Evolutionary conservation across 2,329 filamentous ascomycete genomes (phyloP).

Genomic region (Metarhizium robertsii): DNA sequence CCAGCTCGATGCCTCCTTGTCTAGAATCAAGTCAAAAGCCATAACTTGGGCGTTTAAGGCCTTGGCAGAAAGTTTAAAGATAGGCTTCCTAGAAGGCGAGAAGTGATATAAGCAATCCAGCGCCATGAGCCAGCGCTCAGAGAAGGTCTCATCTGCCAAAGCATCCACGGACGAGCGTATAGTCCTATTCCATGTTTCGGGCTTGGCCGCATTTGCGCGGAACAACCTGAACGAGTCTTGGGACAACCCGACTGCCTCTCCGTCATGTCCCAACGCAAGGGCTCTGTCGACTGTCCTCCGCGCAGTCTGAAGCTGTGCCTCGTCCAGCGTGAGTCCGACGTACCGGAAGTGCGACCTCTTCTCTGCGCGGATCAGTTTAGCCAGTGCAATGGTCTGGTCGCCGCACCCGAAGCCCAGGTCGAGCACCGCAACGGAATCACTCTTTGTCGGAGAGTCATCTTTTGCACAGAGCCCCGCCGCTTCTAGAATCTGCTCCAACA

Average conservation of each 20-base stretch:
- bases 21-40: conserved; percentile 43
- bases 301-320: conserved; percentile 31
- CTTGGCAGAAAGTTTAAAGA: conserved; percentile 31
- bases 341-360: conserved; percentile 29
- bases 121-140: conserved; percentile 39
- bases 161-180: conserved; percentile 16
- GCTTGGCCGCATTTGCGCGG: conserved; percentile 38
- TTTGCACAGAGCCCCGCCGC: conserved; percentile 28
- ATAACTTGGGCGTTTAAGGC: conserved; percentile 38
- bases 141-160: conserved; percentile 14
- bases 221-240: conserved; percentile 27
- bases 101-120: conserved; percentile 50
- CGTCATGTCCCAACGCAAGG: conserved; percentile 9
- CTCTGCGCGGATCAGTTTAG: conserved; percentile 14
- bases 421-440: conserved; percentile 26
- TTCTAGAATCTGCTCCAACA: conserved; percentile 37
- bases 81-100: conserved; percentile 35
- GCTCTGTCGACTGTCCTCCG: conserved; percentile 20
- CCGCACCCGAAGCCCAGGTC: conserved; percentile 52
- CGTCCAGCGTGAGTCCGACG: conserved; percentile 42
- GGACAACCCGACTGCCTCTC: background rate
- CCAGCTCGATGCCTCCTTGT: conserved; percentile 16
- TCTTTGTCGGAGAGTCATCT: background rate
- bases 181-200: conserved; percentile 27
- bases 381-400: conserved; percentile 43